These are phyloP conservation scores for Trichoderma afroharzianum DNA, from an alignment of 2,329 filamentous ascomycete species.

Conservation along the genomic window DNA sequence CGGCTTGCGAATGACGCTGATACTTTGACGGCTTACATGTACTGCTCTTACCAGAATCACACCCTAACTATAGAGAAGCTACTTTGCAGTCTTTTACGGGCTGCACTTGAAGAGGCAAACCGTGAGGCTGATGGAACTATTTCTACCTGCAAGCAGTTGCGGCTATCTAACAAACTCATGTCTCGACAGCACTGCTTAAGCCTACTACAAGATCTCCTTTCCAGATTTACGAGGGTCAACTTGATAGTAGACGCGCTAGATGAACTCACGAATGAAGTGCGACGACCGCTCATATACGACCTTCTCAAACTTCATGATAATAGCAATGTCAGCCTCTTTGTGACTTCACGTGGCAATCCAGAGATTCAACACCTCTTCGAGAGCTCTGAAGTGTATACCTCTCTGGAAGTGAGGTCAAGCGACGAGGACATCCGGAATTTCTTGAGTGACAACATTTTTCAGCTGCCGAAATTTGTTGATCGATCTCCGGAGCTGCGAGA, in stretches of 20 bases:
- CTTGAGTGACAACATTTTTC: background rate
- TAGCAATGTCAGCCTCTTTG: background rate
- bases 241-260: background rate
- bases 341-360: background rate
- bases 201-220: background rate
- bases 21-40: background rate
- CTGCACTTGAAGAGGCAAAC: background rate
- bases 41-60: background rate
- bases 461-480: background rate
- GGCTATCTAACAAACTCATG: background rate
- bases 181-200: background rate
- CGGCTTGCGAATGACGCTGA: background rate
- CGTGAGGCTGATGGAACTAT: background rate
- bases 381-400: rapidly evolving
- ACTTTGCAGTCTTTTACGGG: background rate
- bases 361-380: background rate
- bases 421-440: background rate
- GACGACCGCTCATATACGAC: background rate
- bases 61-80: background rate
- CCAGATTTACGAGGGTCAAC: background rate
- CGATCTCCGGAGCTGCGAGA: background rate
- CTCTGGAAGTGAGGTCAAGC: background rate
- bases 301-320: background rate
- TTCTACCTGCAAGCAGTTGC: background rate
- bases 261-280: background rate